Evolutionary conservation across 768 basidiomycete genomes (phyloP), one percentile per base, ranked within the genome.

Genomic region (Leccinum broughii): DNA sequence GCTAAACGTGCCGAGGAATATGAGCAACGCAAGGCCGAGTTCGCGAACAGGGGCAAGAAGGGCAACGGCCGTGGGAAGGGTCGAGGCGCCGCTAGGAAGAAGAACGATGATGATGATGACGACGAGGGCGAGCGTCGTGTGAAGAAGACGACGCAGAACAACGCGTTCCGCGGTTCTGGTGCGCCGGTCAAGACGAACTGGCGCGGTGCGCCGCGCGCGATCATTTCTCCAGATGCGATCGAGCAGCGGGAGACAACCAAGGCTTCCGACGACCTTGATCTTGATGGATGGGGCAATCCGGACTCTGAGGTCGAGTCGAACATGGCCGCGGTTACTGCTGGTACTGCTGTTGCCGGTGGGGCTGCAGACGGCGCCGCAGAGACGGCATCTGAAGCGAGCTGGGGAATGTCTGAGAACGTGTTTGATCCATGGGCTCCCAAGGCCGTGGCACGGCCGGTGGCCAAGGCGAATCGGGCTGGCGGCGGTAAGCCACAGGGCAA

Each of bases 161-260:
- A 63, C 48, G 58, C 51, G 6, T 73, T 72, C 63, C 63, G 70
- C 17, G 72, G 73, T 26, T 59, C 70, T 10, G 72, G 73, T 10
- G 73, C 70, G 3, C 68, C 72, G 2, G 68, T 73, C 52, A 75
- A 51, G 63, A 73, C 66, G 1, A 73, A 68, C 39, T 73, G 72
- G 72, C 70, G 70, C 5, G 70, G 72, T 0, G 39, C 62, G 13
- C 70, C 73, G 15, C 68, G 73, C 4, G 58, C 56, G 14, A 70
- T 75, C 28, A 66, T 73, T 3, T 60, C 72, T 15, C 59, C 67
- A 0, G 72, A 65, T 37, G 35, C 58, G 15, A 65, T 73, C 0
- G 73, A 70, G 60, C 50, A 66, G 51, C 66, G 66, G 30, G 73
- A 73, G 7, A 50, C 60, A 20, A 14, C 52, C 15, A 61, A 65